These are phyloP conservation scores for Solanum hybrid DNA, from an alignment of 305 asterid species.

Conservation along the genomic window DNA sequence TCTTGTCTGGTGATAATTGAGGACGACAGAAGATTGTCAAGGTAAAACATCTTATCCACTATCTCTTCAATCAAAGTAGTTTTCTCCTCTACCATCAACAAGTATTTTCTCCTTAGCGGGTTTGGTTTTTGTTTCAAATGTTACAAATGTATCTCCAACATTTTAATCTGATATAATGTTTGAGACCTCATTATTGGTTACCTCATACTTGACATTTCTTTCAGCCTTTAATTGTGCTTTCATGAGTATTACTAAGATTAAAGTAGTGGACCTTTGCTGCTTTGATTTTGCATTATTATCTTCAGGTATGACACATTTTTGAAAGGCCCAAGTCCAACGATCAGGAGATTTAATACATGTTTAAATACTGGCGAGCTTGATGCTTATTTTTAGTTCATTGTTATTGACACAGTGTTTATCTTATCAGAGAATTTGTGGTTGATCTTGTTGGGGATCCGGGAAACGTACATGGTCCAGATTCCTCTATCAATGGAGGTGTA, in stretches of 20 bases:
- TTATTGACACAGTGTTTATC: conserved; percentile 2
- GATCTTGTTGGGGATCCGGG: conserved; percentile 96
- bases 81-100: neutral
- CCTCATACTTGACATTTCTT: neutral
- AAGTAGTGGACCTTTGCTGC: neutral
- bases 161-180: neutral
- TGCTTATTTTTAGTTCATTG: neutral
- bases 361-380: neutral
- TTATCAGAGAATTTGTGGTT: conserved; percentile 79
- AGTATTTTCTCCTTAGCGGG: neutral
- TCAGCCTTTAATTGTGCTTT: neutral
- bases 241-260: neutral
- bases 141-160: neutral
- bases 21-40: conserved; percentile 54
- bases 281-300: neutral
- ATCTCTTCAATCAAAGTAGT: neutral
- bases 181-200: neutral
- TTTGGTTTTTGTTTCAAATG: neutral
- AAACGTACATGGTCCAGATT: conserved; percentile 69
- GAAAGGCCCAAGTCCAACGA: neutral
- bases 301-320: neutral
- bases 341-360: neutral
- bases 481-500: conserved; percentile 61
- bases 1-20: conserved; percentile 76
- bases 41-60: conserved; percentile 32